Evolutionary conservation across 345 rosid species (phyloP).

Genomic region (Eucalyptus fibrosa): DNA sequence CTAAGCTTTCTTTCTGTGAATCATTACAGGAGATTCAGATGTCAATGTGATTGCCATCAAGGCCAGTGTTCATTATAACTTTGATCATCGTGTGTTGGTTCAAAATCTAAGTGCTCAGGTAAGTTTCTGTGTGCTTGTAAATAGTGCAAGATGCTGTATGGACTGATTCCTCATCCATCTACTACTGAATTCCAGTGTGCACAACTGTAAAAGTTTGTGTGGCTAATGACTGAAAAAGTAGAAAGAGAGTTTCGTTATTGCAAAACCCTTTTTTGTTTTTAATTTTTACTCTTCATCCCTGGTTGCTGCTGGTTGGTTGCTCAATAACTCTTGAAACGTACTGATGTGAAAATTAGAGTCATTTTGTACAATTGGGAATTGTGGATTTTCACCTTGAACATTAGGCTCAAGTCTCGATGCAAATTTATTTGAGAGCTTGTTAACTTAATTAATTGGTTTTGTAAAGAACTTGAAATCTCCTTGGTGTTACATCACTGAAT

Average conservation of each 20-base stretch:
- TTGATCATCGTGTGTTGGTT: conserved; percentile 54
- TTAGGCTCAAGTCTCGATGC: not conserved
- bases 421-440: not conserved
- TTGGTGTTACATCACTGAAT: not conserved
- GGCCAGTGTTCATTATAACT: conserved; percentile 81
- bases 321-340: not conserved
- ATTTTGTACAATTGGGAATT: not conserved
- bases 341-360: not conserved
- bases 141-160: not conserved
- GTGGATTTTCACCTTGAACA: not conserved
- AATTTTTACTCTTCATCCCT: not conserved
- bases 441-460: not conserved
- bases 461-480: not conserved
- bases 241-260: not conserved
- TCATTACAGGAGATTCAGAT: conserved; percentile 42
- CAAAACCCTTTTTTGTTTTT: not conserved
- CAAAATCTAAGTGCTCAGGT: conserved; percentile 87
- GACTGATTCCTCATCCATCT: not conserved
- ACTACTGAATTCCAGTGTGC: not conserved
- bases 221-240: not conserved
- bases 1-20: not conserved
- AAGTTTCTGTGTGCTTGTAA: not conserved
- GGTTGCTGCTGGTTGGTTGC: not conserved
- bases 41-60: conserved; percentile 50
- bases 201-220: not conserved